Evolutionary conservation across 2,329 filamentous ascomycete species (phyloP).

Genomic region (Colletotrichum coccodes): DNA sequence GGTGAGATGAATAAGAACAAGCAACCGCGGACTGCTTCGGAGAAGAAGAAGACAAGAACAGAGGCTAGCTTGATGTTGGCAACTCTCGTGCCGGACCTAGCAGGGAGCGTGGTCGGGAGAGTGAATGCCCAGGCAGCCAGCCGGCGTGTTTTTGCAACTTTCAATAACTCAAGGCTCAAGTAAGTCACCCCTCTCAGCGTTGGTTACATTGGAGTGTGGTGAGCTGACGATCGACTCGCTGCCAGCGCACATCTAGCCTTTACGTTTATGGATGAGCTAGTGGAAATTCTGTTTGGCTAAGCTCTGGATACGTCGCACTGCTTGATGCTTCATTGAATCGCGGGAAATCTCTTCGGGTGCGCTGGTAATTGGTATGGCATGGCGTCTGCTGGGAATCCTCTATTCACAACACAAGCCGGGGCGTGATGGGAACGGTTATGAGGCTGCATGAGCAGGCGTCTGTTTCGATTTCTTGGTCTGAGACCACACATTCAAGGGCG

Average conservation of each 20-base stretch:
- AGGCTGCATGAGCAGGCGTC: constrained; percentile 14
- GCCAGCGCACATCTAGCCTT: constrained; percentile 74
- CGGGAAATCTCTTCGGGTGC: neutral
- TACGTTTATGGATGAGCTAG: constrained; percentile 76
- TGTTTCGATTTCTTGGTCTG: neutral
- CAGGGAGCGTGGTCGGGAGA: constrained; percentile 91
- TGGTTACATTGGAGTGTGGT: constrained; percentile 36
- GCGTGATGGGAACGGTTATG: neutral
- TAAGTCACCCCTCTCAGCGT: constrained; percentile 56
- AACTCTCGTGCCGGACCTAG: constrained; percentile 89
- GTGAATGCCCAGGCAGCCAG: constrained; percentile 92
- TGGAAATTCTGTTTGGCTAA: constrained; percentile 71
- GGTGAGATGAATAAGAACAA: constrained; percentile 63
- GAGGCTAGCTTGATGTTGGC: constrained; percentile 92
- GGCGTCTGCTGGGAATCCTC: neutral
- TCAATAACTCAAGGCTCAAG: constrained; percentile 94
- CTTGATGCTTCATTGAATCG: neutral
- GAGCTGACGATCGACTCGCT: neutral
- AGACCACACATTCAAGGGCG: neutral
- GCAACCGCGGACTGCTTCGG: constrained; percentile 69
- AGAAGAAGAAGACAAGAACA: constrained; percentile 83
- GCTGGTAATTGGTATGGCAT: neutral
- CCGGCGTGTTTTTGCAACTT: constrained; percentile 85
- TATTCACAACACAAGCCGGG: neutral
- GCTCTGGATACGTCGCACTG: neutral